A percentile compares a stretch with the other conserved stretches of the same genome.
Evolutionary conservation across 805 yeast species (phyloP).

Genomic region (Naumovozyma dairenensis): DNA sequence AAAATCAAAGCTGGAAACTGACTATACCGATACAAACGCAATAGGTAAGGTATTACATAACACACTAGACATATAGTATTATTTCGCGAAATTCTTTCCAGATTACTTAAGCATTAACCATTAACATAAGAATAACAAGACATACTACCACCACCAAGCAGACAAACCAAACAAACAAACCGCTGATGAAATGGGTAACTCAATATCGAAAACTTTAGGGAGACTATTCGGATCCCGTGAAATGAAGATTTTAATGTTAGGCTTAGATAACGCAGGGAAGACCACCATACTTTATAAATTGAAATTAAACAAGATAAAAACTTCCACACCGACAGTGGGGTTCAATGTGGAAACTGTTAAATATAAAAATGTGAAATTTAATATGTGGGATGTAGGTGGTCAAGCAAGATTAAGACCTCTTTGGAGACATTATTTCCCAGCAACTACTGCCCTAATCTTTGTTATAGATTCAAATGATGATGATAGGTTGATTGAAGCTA

Average conservation of each 20-base stretch:
- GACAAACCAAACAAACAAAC: too few species aligned
- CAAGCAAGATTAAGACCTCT: conserved; percentile 84
- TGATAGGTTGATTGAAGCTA: conserved; percentile 65
- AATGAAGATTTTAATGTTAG: conserved; percentile 75
- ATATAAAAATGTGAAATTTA: conserved; percentile 71
- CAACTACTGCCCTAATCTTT: conserved; percentile 83
- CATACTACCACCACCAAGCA: too few species aligned
- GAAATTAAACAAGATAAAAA: conserved; percentile 62
- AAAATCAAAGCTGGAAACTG: too few species aligned
- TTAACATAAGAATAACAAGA: too few species aligned
- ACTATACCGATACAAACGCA: too few species aligned
- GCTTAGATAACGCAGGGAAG: conserved; percentile 89
- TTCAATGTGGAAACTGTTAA: conserved; percentile 85
- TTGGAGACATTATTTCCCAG: conserved; percentile 94
- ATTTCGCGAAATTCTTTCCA: too few species aligned
- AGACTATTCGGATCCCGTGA: conserved; percentile 45
- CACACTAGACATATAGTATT: too few species aligned
- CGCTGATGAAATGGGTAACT: conserved; percentile 25
- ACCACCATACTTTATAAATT: conserved; percentile 79
- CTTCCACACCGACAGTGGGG: conserved; percentile 89
- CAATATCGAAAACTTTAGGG: conserved; percentile 29
- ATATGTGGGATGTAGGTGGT: conserved; percentile 95
- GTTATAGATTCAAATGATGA: conserved; percentile 79
- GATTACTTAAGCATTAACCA: too few species aligned
- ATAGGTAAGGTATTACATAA: too few species aligned